phyloP scores from a whole-genome alignment of 140 eudicot species.

The Stevia rebaudiana region DNA sequence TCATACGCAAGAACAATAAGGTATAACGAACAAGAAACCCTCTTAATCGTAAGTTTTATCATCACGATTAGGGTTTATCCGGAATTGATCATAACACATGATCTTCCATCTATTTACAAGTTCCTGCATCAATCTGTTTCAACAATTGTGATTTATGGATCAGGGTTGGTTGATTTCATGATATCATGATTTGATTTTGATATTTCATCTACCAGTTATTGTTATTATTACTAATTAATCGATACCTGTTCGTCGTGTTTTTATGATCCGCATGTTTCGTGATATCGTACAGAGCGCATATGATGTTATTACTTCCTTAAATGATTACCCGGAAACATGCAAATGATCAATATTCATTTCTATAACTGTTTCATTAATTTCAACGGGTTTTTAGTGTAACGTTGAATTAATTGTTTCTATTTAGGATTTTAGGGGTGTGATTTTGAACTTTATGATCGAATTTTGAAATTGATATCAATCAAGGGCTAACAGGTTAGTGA shows the following conservation, averaged over 20 bases:
- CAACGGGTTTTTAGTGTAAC: not conserved
- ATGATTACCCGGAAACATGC: not conserved
- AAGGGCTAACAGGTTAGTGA: not conserved
- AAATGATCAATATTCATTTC: not conserved
- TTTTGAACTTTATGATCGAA: not conserved
- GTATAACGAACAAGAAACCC: slow-evolving; percentile 11
- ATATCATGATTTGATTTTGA: not conserved
- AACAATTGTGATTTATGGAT: not conserved
- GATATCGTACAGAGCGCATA: not conserved
- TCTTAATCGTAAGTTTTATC: not conserved
- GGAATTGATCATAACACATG: not conserved
- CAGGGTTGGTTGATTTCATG: not conserved
- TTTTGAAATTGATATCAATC: not conserved
- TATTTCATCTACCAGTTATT: not conserved
- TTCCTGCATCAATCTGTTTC: not conserved
- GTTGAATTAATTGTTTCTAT: not conserved
- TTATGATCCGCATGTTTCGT: not conserved
- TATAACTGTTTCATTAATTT: not conserved
- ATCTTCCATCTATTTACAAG: not conserved
- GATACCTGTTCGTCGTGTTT: not conserved
- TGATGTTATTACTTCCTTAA: not conserved
- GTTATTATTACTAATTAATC: not conserved
- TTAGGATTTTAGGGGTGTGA: not conserved
- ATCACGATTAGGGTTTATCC: slow-evolving; percentile 20
- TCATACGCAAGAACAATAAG: slow-evolving; percentile 15